phyloP scores from a whole-genome alignment of 2,329 filamentous ascomycete species.

The Shiraia sp. region DNA sequence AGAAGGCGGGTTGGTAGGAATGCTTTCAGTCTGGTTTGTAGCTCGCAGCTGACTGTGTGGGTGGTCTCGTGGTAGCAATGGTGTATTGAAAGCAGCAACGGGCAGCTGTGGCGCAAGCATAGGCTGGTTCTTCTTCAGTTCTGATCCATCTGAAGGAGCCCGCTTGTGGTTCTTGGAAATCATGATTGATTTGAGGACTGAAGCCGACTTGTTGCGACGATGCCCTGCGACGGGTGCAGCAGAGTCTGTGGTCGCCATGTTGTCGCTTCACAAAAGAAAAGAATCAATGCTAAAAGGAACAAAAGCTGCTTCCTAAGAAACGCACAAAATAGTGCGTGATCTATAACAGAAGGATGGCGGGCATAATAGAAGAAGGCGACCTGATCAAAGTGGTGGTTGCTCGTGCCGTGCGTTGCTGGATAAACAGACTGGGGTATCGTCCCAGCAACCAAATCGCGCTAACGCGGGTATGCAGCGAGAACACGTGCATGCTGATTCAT shows the following conservation, averaged over 20 bases:
- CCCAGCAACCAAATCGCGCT: constrained; percentile 20
- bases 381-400: constrained; percentile 13
- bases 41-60: constrained; percentile 46
- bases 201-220: constrained; percentile 47
- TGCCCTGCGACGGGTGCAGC: constrained; percentile 34
- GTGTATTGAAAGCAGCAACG: constrained; percentile 32
- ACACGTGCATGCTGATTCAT: constrained; percentile 10
- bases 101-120: constrained; percentile 29
- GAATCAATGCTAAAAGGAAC: constrained; percentile 7
- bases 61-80: constrained; percentile 56
- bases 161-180: constrained; percentile 55
- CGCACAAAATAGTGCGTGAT: constrained; percentile 19
- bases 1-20: constrained; percentile 37
- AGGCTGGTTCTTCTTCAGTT: constrained; percentile 26
- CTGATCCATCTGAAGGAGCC: constrained; percentile 48
- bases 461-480: constrained; percentile 11
- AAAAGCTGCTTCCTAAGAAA: constrained; percentile 14
- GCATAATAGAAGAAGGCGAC: constrained; percentile 25
- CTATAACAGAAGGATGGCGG: constrained; percentile 26
- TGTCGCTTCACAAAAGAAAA: constrained; percentile 7
- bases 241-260: constrained; percentile 28
- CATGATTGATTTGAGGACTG: constrained; percentile 57
- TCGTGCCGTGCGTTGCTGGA: constrained; percentile 11
- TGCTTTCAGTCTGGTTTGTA: constrained; percentile 41
- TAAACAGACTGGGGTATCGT: constrained; percentile 20